Conservation (phyloP, 2,329 filamentous ascomycete genomes). For the Diaporthe citri region DNA sequence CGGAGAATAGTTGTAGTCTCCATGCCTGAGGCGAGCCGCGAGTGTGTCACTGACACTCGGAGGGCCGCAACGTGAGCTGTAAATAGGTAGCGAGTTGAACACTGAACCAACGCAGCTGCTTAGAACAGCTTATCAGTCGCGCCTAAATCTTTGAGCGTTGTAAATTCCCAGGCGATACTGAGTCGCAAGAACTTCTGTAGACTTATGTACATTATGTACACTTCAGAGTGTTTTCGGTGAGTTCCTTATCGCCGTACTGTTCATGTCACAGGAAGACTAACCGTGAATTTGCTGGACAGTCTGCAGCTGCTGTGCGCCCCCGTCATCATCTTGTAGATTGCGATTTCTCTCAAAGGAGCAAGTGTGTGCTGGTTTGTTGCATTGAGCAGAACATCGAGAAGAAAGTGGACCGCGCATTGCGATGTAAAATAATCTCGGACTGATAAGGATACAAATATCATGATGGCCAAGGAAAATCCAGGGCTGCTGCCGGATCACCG, state of each 20-base stretch:
- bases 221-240: no score
- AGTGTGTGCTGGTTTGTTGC: neutral
- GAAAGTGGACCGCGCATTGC: neutral
- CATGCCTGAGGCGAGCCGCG: neutral
- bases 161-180: fast-evolving
- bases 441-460: neutral
- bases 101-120: neutral
- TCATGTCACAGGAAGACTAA: neutral
- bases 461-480: neutral
- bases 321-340: neutral
- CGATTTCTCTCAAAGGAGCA: neutral
- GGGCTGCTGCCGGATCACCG: neutral
- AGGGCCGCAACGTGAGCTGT: neutral
- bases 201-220: no score
- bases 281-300: neutral
- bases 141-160: no score
- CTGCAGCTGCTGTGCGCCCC: no score
- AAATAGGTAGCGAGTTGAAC: no score
- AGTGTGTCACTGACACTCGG: neutral
- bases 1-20: neutral
- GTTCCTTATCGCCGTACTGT: no score
- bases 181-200: no score
- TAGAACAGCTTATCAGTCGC: no score
- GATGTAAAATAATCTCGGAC: neutral
- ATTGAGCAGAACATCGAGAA: neutral